phyloP scores from a whole-genome alignment of 1,139 yeast species.

The Geotrichum phurueaensis region DNA sequence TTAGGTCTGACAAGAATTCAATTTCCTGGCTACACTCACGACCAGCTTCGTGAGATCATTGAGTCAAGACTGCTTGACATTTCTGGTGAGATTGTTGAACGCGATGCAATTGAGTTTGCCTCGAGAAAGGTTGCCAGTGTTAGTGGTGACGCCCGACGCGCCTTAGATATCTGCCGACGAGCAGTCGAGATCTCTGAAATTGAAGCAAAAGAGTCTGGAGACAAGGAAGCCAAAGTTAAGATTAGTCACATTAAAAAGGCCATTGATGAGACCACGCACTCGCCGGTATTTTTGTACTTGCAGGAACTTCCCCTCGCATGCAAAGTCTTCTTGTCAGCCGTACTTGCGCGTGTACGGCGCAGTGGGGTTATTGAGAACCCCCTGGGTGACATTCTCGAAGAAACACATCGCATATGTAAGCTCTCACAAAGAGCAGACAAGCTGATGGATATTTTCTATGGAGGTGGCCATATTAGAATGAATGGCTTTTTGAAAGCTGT shows the following conservation, averaged over 20 bases:
- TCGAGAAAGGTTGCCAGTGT: constrained; percentile 93
- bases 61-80: constrained; percentile 59
- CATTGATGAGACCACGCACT: constrained; percentile 68
- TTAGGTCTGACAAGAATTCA: constrained; percentile 82
- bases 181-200: constrained; percentile 84
- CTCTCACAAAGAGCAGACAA: constrained; percentile 29
- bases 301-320: constrained; percentile 58
- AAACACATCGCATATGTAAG: constrained; percentile 49
- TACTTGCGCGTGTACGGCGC: constrained; percentile 59
- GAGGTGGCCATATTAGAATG: constrained; percentile 31
- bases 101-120: constrained; percentile 85
- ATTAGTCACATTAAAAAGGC: constrained; percentile 72
- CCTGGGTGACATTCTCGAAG: constrained; percentile 74
- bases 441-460: constrained; percentile 20
- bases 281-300: constrained; percentile 62
- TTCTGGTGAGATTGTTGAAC: constrained; percentile 43
- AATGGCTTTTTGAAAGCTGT: constrained; percentile 49
- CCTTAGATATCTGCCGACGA: constrained; percentile 78
- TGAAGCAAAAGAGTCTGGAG: constrained; percentile 29
- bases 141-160: constrained; percentile 95
- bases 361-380: constrained; percentile 66
- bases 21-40: constrained; percentile 81
- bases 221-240: constrained; percentile 44
- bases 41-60: constrained; percentile 71
- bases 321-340: constrained; percentile 64